A percentile compares a stretch with the other conserved stretches of the same genome.
Conservation (phyloP, 75 land plant genomes). For the Selaginella moellendorffii region DNA sequence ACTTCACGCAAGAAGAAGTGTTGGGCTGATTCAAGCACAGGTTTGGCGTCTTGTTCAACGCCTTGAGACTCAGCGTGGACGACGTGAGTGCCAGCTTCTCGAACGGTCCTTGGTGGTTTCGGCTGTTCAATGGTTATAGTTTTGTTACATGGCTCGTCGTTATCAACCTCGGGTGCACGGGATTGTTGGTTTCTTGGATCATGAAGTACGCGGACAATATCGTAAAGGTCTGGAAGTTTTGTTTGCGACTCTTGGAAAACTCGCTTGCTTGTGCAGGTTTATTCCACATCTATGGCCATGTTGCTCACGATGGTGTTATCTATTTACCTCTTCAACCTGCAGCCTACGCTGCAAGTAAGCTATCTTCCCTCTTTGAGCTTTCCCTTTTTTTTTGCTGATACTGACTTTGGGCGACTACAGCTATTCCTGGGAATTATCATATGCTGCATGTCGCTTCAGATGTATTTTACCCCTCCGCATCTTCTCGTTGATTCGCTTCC, state of each 20-base stretch:
- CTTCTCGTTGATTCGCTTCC: slow-evolving; percentile 55
- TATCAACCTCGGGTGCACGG: slow-evolving; percentile 82
- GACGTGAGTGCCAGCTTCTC: slow-evolving; percentile 55
- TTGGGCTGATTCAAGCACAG: slow-evolving; percentile 25
- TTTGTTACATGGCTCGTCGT: slow-evolving; percentile 84
- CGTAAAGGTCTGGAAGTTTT: slow-evolving; percentile 54
- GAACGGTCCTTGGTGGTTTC: slow-evolving; percentile 79
- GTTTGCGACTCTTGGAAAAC: not conserved
- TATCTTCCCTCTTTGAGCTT: not conserved
- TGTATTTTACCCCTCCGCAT: slow-evolving; percentile 79
- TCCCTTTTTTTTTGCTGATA: not conserved
- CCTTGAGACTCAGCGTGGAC: slow-evolving; percentile 47
- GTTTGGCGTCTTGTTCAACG: slow-evolving; percentile 84
- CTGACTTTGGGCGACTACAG: slow-evolving; percentile 25
- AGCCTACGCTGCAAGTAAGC: slow-evolving; percentile 74
- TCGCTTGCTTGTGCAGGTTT: slow-evolving; percentile 37
- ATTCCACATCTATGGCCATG: slow-evolving; percentile 99
- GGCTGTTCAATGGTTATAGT: slow-evolving; percentile 61
- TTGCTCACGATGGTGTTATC: slow-evolving; percentile 84
- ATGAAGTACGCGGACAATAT: slow-evolving; percentile 98
- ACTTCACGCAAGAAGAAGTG: not conserved
- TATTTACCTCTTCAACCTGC: slow-evolving; percentile 55
- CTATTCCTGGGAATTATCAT: slow-evolving; percentile 80
- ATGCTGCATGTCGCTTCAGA: slow-evolving; percentile 85
- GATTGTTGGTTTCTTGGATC: slow-evolving; percentile 87